phyloP scores from a whole-genome alignment of 208 protist species.

The Tritrichomonas musculus region DNA sequence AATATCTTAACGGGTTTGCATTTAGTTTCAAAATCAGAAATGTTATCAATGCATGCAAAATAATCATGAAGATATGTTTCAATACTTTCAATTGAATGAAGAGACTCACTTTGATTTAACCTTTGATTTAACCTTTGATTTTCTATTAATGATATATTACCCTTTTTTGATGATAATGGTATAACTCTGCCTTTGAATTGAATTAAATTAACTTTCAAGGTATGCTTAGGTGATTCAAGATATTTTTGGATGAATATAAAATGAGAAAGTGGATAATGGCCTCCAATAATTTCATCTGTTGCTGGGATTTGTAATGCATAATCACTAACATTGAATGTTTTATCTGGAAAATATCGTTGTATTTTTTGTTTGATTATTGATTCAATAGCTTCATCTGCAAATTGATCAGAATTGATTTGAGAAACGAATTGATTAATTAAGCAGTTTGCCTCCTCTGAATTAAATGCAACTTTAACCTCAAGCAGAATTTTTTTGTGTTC shows the following conservation, averaged over 20 bases:
- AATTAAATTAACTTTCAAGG: neutral
- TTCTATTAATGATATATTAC: neutral
- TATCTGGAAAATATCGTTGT: too few species aligned
- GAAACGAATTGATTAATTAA: too few species aligned
- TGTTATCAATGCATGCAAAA: neutral
- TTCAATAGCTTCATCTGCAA: too few species aligned
- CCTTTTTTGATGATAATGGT: too few species aligned
- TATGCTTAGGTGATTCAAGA: neutral
- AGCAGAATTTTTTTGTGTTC: too few species aligned
- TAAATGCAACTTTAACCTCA: too few species aligned
- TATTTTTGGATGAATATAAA: neutral
- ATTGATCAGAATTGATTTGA: too few species aligned
- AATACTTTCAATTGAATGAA: neutral
- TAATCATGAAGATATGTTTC: neutral
- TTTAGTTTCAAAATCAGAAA: too few species aligned
- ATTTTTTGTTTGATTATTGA: too few species aligned
- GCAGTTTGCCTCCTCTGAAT: too few species aligned
- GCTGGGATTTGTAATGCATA: neutral
- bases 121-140: neutral
- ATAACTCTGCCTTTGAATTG: too few species aligned
- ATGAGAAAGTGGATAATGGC: neutral
- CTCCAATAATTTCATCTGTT: constrained; percentile 12
- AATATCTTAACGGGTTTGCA: too few species aligned
- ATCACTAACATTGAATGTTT: neutral
- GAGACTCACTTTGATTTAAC: neutral